Conservation (phyloP, 352 stramenopile genomes). For the Globisporangium iwayamae region DNA sequence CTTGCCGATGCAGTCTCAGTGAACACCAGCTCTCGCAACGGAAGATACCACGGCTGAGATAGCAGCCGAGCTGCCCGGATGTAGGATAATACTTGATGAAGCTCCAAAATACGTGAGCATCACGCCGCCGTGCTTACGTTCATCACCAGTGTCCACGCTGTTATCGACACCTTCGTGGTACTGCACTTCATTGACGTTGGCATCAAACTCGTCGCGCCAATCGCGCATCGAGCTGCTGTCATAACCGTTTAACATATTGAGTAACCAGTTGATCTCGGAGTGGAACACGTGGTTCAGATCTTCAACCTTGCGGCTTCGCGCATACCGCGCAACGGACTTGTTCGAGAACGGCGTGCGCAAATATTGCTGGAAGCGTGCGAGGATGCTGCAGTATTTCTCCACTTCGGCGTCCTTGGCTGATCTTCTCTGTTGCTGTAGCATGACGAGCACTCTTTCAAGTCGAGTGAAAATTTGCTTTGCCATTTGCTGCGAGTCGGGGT, state of each 20-base stretch:
- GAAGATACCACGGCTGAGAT: neutral
- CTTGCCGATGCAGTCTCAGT: neutral
- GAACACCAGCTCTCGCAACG: conserved; percentile 3
- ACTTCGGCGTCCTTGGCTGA: neutral
- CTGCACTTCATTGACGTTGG: neutral
- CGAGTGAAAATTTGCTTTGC: neutral
- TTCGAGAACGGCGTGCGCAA: neutral
- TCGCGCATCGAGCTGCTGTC: neutral
- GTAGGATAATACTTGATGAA: neutral
- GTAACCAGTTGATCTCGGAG: neutral
- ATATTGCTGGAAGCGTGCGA: neutral
- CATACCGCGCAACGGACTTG: neutral
- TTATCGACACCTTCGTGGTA: neutral
- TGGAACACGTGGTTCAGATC: neutral
- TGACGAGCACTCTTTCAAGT: neutral
- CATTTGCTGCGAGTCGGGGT: neutral
- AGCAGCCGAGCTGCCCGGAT: neutral
- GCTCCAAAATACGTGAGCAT: neutral
- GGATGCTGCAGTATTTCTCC: neutral
- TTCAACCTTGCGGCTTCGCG: neutral
- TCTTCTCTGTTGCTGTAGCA: neutral
- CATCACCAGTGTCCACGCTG: neutral
- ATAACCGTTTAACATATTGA: neutral
- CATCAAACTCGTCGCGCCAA: neutral
- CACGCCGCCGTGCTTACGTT: neutral